Base-by-base conservation (phyloP, 2,329 filamentous ascomycete genomes). In the Talaromyces amestolkiae region DNA sequence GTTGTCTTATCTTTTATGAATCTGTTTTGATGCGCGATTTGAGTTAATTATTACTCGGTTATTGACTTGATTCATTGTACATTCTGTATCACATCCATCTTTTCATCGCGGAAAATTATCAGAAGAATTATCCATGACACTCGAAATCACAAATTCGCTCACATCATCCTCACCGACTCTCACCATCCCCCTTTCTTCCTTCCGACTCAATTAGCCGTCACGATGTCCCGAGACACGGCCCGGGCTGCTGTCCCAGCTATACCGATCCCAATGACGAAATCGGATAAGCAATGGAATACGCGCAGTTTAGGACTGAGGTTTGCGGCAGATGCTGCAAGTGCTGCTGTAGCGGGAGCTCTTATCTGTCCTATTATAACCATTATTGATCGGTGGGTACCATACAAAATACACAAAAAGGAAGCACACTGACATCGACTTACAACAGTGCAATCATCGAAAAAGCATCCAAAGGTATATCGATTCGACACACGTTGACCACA, bases 361-460 rank as follows among this genome's bases (percentile, higher is more conserved):
- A 90, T 97, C 58, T 92, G 93, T 63, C 93, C 93, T 1, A 75
- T 96, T 45, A 94, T 97, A 68, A 91, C 90, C 43, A 89, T 95
- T 69, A 95, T 97, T 78, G 93, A 97, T 78, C 87, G 90, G 91
- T 93, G 81, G 67, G 81, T 59, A 27, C 60, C 17, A 54, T 49
- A 19, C 5, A 4, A 22, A 13, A n/a, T 15, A 10, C 3, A 10
- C 11, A n/a, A n/a, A 22, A n/a, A 58, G 39, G 24, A 47, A 39
- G 24, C 22, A 66, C 19, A 22, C 63, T 66, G 31, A 68, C 61
- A 37, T 37, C 27, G 27, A 31, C 13, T 1, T 15, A 53, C 13
- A 7, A 19, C 19, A 83, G 81, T 35, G 79, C 80, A 15, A 83
- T 83, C 66, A 82, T 83, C 58, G 80, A 82, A 68, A 83, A 83